A percentile compares a stretch with the other conserved stretches of the same genome.
Conservation (phyloP, 2,329 filamentous ascomycete genomes). For the Ophiosphaerella herpotricha region DNA sequence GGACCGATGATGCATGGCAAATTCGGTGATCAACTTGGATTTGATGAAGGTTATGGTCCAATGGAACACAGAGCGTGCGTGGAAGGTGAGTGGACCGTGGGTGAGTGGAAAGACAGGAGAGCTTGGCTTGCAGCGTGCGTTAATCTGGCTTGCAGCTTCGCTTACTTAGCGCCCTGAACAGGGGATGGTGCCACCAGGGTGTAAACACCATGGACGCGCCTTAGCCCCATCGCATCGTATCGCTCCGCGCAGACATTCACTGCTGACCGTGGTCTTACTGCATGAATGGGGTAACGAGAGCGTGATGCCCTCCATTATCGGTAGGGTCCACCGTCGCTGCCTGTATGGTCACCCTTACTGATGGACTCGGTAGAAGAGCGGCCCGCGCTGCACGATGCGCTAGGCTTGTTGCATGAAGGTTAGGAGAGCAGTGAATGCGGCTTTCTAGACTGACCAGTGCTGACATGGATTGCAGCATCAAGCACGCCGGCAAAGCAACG, state of each 20-base stretch:
- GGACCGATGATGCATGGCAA: not conserved
- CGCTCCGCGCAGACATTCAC: slow-evolving; percentile 8
- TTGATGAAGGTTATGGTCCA: not conserved
- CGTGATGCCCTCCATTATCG: slow-evolving; percentile 39
- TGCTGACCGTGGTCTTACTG: slow-evolving; percentile 30
- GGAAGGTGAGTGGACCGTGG: slow-evolving; percentile 6
- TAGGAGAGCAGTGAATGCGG: slow-evolving; percentile 27
- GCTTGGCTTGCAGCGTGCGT: slow-evolving; percentile 2
- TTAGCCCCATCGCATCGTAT: slow-evolving; percentile 1
- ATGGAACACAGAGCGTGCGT: slow-evolving; percentile 22
- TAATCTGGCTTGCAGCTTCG: slow-evolving; percentile 5
- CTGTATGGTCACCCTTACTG: slow-evolving; percentile 17
- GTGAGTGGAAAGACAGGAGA: not conserved
- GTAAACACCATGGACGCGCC: slow-evolving; percentile 38
- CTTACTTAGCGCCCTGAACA: slow-evolving; percentile 28
- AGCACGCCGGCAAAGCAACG: slow-evolving; percentile 67
- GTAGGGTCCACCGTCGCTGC: slow-evolving; percentile 19
- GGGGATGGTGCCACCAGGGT: slow-evolving; percentile 28
- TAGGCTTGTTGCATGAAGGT: slow-evolving; percentile 45
- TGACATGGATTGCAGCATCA: slow-evolving; percentile 40
- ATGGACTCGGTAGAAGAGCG: slow-evolving; percentile 35
- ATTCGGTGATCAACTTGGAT: slow-evolving; percentile 1
- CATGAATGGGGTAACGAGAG: slow-evolving; percentile 26
- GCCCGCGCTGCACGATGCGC: slow-evolving; percentile 39
- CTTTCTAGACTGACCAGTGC: slow-evolving; percentile 20